Base-by-base conservation (phyloP, 768 basidiomycete species). In the Filobasidium floriforme region DNA sequence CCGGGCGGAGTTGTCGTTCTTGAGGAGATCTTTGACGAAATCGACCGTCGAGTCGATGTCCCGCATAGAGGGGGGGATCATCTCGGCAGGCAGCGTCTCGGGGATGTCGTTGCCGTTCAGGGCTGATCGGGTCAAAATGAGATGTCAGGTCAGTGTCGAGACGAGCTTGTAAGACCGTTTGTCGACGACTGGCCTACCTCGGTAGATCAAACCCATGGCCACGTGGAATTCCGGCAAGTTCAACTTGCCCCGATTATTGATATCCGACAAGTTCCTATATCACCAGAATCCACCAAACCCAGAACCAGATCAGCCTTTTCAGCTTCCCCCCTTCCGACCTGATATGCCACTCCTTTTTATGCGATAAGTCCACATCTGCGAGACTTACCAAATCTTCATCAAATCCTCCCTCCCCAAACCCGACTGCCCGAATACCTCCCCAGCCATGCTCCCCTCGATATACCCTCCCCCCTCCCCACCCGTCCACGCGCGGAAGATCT, bases 131-230 rank as follows among this genome's bases (percentile, higher is more conserved):
- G 32, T 9, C 40, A 46, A 22, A 63, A 14, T 4, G 63, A n/a
- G 55, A 19, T 1, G 32, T 70, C 41, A 70, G 65, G 22, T 15
- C 49, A 44, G 37, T 22, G 37, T 10, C 22, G 26, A 37, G 4
- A 29, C 29, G 22, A 26, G 41, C 1, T 26, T 63, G 44, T 24
- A 4, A 32, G 7, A 40, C 10, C 15, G 19, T 7, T 1, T 41
- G 10, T 18, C 40, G 24, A 29, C 55, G 60, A 68, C 29, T n/a
- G n/a, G 85, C 89, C 72, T 80, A 97, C 94, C 84, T 75, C 96
- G 87, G 80, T 92, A 97, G 73, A 99, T 98, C 63, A 98, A 82
- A 61, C 90, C 92, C 94, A 99, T 99, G 0, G 96, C 96, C 66
- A 97, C 89, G 76, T 98, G 92, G 77, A 99, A 99, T 76, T 98